These are phyloP conservation scores for Backusella mclennaniae DNA, from an alignment of 192 early-diverging fungal genomes.

Conservation along the genomic window DNA sequence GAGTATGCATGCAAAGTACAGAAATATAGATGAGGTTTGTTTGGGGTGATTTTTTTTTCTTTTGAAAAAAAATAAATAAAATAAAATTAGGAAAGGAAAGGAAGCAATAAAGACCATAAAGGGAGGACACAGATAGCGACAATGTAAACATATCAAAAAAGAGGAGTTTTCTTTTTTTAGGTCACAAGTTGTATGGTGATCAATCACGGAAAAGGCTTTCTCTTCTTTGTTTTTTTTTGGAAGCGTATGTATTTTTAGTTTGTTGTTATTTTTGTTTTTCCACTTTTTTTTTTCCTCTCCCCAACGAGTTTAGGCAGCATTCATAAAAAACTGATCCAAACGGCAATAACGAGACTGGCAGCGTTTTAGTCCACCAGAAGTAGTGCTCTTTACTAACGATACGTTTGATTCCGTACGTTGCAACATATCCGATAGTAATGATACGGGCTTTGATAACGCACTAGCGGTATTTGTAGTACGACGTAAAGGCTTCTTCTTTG, in stretches of 20 bases:
- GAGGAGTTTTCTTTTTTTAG: neutral
- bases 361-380: neutral
- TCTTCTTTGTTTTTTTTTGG: neutral
- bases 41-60: neutral
- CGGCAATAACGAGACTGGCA: slow-evolving; percentile 6
- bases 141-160: neutral
- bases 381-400: neutral
- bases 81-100: neutral
- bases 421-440: slow-evolving; percentile 16
- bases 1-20: neutral
- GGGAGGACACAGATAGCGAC: neutral
- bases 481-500: slow-evolving; percentile 10
- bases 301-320: neutral
- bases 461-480: neutral
- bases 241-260: neutral
- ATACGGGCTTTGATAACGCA: slow-evolving; percentile 7
- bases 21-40: neutral
- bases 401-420: neutral
- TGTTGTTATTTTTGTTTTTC: neutral
- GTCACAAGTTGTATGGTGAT: slow-evolving; percentile 3
- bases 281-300: too few relatives aligned
- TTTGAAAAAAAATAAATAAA: neutral
- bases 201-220: slow-evolving; percentile 3
- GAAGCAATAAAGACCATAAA: neutral
- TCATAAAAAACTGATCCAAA: slow-evolving; percentile 5